Evolutionary conservation across 2,329 filamentous ascomycete species (phyloP).

Genomic region (Aspergillus neoniger): DNA sequence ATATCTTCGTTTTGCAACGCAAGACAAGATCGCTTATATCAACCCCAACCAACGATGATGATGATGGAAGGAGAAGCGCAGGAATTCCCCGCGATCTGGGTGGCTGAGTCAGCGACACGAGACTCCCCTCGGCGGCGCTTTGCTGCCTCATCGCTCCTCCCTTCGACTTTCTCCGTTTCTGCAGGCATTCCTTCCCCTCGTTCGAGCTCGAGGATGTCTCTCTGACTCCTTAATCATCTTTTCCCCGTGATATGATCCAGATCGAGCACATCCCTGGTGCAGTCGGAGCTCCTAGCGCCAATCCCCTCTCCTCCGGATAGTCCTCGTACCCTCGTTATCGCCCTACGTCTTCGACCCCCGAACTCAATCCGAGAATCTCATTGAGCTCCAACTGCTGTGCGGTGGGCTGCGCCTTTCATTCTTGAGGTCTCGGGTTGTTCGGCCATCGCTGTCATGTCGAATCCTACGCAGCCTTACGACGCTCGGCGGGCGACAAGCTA

Average conservation of each 20-base stretch:
- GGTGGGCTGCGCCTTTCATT: conserved; percentile 5
- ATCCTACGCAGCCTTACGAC: conserved; percentile 52
- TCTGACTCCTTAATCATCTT: conserved; percentile 23
- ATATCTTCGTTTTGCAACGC: no score
- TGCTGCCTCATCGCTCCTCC: background rate
- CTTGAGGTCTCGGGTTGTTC: background rate
- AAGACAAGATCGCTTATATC: background rate
- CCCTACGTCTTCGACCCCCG: background rate
- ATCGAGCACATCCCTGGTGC: conserved; percentile 51
- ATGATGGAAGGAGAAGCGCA: background rate
- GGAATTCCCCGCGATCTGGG: conserved; percentile 8
- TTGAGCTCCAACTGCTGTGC: conserved; percentile 10
- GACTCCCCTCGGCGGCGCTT: conserved; percentile 8
- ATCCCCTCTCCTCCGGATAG: conserved; percentile 7
- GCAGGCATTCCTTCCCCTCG: conserved; percentile 11
- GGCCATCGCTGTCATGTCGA: conserved; percentile 39
- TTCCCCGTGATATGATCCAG: conserved; percentile 47
- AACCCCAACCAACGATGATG: background rate
- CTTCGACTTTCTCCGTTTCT: background rate
- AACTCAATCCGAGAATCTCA: background rate
- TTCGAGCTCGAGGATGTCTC: conserved; percentile 23
- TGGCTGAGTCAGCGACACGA: conserved; percentile 24
- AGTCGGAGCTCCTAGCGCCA: conserved; percentile 24
- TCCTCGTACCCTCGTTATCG: background rate
- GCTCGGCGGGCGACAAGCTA: conserved; percentile 52